phyloP scores from a whole-genome alignment of 495 filamentous ascomycete species.

The Neurospora sp. region DNA sequence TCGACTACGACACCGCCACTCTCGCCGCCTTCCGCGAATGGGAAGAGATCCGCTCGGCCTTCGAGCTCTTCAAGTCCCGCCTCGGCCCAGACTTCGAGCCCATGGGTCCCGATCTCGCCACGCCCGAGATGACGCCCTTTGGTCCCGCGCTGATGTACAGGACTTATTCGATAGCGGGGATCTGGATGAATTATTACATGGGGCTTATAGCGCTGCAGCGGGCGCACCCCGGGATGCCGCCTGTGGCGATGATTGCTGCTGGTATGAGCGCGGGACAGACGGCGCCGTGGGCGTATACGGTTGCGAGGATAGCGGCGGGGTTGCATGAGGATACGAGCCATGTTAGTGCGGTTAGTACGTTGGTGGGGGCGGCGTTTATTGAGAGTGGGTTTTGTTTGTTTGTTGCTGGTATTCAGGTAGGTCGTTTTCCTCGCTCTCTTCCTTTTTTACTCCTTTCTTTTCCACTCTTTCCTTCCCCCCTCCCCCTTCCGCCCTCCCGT shows the following conservation, averaged over 20 bases:
- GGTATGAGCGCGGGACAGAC: constrained; percentile 63
- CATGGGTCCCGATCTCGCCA: constrained; percentile 66
- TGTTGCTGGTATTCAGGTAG: constrained; percentile 64
- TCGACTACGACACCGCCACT: constrained; percentile 52
- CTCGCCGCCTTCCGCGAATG: constrained; percentile 68
- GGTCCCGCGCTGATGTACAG: constrained; percentile 75
- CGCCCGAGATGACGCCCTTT: constrained; percentile 50
- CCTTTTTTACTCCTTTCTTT: too few relatives aligned
- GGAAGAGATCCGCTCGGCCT: constrained; percentile 61
- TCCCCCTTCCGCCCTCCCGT: too few relatives aligned
- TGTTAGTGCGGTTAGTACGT: constrained; percentile 56
- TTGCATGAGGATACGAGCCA: constrained; percentile 55
- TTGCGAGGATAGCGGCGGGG: constrained; percentile 75
- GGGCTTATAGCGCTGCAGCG: constrained; percentile 68
- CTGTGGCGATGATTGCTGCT: constrained; percentile 77
- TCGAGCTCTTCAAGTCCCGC: constrained; percentile 50
- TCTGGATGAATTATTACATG: constrained; percentile 80
- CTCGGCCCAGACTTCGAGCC: constrained; percentile 72
- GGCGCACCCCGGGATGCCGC: constrained; percentile 80
- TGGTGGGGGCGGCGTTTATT: constrained; percentile 69
- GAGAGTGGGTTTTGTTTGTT: constrained; percentile 75
- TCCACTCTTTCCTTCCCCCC: neutral
- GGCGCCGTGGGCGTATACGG: constrained; percentile 54
- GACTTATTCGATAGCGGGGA: constrained; percentile 71
- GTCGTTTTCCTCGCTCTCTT: too few relatives aligned